Evolutionary conservation across 768 basidiomycete genomes (phyloP).

Genomic region (Trametes sanguinea): DNA sequence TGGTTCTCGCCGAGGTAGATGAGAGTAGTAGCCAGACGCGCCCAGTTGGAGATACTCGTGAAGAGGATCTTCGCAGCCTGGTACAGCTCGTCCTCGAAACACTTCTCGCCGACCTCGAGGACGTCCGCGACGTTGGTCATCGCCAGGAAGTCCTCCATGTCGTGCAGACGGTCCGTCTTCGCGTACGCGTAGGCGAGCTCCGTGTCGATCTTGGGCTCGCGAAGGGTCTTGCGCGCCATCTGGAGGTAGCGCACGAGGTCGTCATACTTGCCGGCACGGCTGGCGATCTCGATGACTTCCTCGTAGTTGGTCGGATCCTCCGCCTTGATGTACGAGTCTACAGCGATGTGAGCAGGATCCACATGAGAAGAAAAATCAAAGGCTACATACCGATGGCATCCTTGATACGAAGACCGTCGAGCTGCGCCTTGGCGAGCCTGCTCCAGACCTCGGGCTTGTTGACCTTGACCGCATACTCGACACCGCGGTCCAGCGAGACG

Average conservation of each 20-base stretch:
- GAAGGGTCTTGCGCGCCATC: constrained; percentile 96
- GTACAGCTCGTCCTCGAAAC: constrained; percentile 97
- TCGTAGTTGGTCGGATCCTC: constrained; percentile 91
- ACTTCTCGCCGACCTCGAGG: constrained; percentile 97
- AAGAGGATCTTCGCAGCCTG: constrained; percentile 96
- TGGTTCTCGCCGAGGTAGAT: constrained; percentile 99
- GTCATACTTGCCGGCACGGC: constrained; percentile 88
- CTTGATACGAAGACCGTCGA: constrained; percentile 97
- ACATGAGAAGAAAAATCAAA: neutral
- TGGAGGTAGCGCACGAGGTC: constrained; percentile 96
- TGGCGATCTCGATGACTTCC: constrained; percentile 95
- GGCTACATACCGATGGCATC: constrained; percentile 82
- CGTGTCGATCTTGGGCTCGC: constrained; percentile 97
- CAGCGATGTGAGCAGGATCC: neutral
- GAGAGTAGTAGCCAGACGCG: constrained; percentile 93
- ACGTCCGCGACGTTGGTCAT: constrained; percentile 99
- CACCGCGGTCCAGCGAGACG: constrained; percentile 94
- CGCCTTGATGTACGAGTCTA: constrained; percentile 97
- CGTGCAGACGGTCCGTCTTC: constrained; percentile 94
- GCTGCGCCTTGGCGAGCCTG: constrained; percentile 95
- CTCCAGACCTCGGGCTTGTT: constrained; percentile 98
- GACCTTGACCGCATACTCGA: constrained; percentile 95
- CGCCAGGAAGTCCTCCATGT: constrained; percentile 98
- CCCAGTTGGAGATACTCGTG: constrained; percentile 98
- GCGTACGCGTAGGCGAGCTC: constrained; percentile 98